Conservation (phyloP, 1,284 basidiomycete genomes). For the Fomitopsis pinicola region DNA sequence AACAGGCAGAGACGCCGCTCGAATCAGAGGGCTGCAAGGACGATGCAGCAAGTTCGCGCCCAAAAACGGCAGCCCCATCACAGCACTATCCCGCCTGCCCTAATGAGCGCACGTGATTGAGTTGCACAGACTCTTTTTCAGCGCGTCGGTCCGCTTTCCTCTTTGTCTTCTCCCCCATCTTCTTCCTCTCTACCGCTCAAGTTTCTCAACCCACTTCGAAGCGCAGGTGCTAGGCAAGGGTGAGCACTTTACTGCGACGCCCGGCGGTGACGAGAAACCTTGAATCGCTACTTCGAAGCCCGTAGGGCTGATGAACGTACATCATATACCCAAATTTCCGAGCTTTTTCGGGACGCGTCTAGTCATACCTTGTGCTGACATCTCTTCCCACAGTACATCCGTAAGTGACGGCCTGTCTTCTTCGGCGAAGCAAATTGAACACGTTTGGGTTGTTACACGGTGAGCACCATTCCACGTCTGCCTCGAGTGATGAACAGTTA, state of each 20-base stretch:
- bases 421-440: no score
- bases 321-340: constrained; percentile 88
- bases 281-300: constrained; percentile 86
- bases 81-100: constrained; percentile 30
- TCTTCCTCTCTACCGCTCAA: not conserved
- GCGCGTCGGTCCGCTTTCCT: constrained; percentile 5
- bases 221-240: constrained; percentile 2
- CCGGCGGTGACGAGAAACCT: constrained; percentile 54
- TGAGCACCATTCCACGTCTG: constrained; percentile 31
- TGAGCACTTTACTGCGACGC: constrained; percentile 26
- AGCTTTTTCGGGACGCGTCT: constrained; percentile 30
- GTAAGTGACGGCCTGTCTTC: no score
- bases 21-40: constrained; percentile 8
- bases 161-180: constrained; percentile 7
- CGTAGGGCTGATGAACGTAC: constrained; percentile 54
- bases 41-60: constrained; percentile 26
- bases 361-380: not conserved
- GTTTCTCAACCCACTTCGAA: not conserved
- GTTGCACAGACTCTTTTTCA: not conserved
- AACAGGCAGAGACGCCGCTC: not conserved
- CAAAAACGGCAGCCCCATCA: constrained; percentile 9
- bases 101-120: constrained; percentile 21
- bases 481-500: constrained; percentile 56
- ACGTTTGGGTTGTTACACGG: constrained; percentile 14
- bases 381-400: not conserved